These are phyloP conservation scores for Botrytis deweyae DNA, from an alignment of 2,329 filamentous ascomycete genomes.

Conservation along the genomic window DNA sequence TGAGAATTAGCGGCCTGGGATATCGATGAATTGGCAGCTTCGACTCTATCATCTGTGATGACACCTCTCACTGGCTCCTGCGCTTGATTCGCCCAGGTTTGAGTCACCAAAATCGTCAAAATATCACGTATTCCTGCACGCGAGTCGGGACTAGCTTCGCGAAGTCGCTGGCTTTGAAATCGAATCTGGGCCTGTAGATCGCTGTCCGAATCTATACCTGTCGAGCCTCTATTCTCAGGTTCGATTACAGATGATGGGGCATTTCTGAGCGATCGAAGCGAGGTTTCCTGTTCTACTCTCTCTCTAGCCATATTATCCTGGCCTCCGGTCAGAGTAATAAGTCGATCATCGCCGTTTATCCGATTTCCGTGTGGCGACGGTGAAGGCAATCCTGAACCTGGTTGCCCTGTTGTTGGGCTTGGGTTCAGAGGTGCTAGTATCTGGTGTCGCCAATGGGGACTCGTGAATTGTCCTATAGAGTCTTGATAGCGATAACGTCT, in stretches of 20 bases:
- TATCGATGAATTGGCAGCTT: fast-evolving
- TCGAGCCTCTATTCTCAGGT: not conserved
- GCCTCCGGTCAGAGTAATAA: not conserved
- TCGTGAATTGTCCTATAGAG: not conserved
- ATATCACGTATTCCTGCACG: not conserved
- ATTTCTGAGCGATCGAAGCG: not conserved
- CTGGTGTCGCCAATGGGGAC: not conserved
- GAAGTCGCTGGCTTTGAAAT: not conserved
- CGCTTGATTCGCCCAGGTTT: too few species aligned
- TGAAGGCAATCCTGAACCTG: not conserved
- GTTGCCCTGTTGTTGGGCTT: not conserved
- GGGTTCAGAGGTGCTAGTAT: too few species aligned
- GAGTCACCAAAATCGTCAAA: not conserved
- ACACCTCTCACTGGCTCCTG: not conserved
- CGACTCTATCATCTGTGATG: fast-evolving
- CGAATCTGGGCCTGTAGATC: not conserved
- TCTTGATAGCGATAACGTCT: not conserved
- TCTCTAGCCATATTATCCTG: not conserved
- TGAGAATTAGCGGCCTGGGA: not conserved
- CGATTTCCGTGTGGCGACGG: not conserved
- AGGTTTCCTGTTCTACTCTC: not conserved
- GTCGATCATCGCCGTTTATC: not conserved
- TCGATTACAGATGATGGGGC: fast-evolving
- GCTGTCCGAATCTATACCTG: not conserved
- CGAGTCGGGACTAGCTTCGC: not conserved